Base-by-base conservation (phyloP, 345 rosid species). In the Eucalyptus polyanthemos region DNA sequence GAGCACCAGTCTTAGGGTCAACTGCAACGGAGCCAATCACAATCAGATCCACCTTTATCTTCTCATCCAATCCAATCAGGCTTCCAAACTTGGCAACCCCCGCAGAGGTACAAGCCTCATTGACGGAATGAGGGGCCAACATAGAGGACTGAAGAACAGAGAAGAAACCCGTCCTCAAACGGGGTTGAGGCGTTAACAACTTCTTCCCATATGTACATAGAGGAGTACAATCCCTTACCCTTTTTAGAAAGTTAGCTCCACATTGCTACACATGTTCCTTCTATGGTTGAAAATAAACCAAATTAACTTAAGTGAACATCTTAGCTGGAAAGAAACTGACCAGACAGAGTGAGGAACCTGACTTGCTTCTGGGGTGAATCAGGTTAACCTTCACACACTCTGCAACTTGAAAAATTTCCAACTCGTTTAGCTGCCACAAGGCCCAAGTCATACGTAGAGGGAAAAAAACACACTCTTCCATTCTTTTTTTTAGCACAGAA, bases 311-410 rank as follows among this genome's bases (percentile, higher is more conserved):
- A 45, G 31, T 8, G 29, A 29, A 87, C 40, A 17, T 34, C 21
- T 67, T n/a, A 72, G 86, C 25, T 31, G 10, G 58, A 31, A 8
- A 51, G 65, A 19, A 88, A 95, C 97, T 95, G 89, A 93, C 99
- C 99, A 90, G 94, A 22, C 97, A 90, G 94, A 19, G 97, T 95
- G 89, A 94, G 95, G 92, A 96, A 93, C 93, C 98, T 95, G 94
- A 96, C 95, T 94, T 96, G 97, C 96, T 97, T 97, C 88, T 97
- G 99, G 2, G 99, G 99, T 12, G 98, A 94, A 93, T 97, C 14
- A 97, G 97, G 86, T 96, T 95, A 80, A 96, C 97, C 93, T 97
- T 96, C 86, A 97, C 99, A 58, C 95, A 95, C 40, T 47, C 49
- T 15, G 99, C 97, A 76, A 49, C 88, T 81, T 86, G 90, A 90